phyloP scores from a whole-genome alignment of 1,139 yeast species.

The Geotrichum citri-aurantii region DNA sequence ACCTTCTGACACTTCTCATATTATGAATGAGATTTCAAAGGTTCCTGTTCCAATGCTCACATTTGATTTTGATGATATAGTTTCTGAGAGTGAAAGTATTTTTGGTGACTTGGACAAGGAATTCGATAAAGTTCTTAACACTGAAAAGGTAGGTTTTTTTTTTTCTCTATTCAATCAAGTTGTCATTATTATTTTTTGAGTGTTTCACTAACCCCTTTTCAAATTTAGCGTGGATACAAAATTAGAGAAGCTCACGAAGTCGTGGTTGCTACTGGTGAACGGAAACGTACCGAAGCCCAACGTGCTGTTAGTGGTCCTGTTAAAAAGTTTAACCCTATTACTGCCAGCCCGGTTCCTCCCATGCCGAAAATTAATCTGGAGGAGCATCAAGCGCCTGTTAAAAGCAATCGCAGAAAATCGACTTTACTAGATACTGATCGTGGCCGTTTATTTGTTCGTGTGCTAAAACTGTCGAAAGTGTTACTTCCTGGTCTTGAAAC shows the following conservation, averaged over 20 bases:
- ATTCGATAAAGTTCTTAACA: conserved; percentile 35
- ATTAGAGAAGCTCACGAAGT: conserved; percentile 32
- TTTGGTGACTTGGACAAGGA: conserved; percentile 40
- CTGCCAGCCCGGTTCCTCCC: conserved; percentile 13
- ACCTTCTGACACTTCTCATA: conserved; percentile 25
- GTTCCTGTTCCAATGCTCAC: conserved; percentile 35
- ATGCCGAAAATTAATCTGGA: conserved; percentile 15
- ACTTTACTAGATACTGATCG: conserved; percentile 39
- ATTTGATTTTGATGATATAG: conserved; percentile 34
- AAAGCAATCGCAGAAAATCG: conserved; percentile 13
- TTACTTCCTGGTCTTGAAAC: conserved; percentile 47
- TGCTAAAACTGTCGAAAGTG: conserved; percentile 54
- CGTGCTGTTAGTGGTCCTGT: conserved; percentile 27
- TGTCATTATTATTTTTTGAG: neutral
- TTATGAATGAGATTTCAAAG: conserved; percentile 43
- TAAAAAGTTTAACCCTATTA: conserved; percentile 18
- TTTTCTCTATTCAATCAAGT: too few species aligned
- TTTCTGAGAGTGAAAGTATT: conserved; percentile 35
- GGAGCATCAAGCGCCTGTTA: conserved; percentile 19
- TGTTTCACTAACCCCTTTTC: neutral
- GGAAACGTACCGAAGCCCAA: conserved; percentile 12
- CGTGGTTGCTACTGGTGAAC: conserved; percentile 31
- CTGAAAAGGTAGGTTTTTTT: conserved; percentile 25
- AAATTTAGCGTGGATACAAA: conserved; percentile 32
- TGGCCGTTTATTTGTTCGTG: conserved; percentile 68